Evolutionary conservation across 139 green algal species (phyloP), one percentile per base, ranked within the genome.

Genomic region (Volvox reticuliferus): DNA sequence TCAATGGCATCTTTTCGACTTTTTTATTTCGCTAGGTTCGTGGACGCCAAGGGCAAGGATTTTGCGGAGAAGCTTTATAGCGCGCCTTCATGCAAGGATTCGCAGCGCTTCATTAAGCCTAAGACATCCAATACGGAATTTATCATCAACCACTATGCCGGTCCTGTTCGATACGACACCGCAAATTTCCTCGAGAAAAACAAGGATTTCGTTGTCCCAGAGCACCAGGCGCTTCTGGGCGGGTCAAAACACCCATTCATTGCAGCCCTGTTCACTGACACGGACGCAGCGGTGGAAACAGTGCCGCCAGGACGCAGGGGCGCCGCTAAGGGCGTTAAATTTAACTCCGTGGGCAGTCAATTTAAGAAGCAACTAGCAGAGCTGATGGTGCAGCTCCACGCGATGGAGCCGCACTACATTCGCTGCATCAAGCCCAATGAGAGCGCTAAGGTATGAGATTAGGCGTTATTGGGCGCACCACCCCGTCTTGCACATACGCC

Each of bases 341-440:
- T 99, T 89, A 95, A 94, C 87, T 96, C 93, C 13, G 97, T 99
- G 44, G 97, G 96, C 83, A 97, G 89, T 82, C 94, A 97, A 81
- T 99, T 99, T 96, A 99, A 99, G 96, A 95, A 96, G 89, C 98
- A 99, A 96, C 96, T 99, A 81, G 92, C 84, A 0, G 97, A 98
- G 62, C 96, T 99, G 28, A 99, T 99, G 98, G 87, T 95, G 32
- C 96, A 98, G 86, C 96, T 99, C 87, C 95, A 96, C 89, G 80
- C 88, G 32, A 99, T 99, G 95, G 96, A 99, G 94, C 98, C 98
- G 44, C 98, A 99, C 95, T 99, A 99, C 95, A 96, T 99, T 75
- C 98, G 98, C 92, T 99, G 98, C 95, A 99, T 99, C 94, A 99
- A 99, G 95, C 98, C 98, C 86, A 99, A 99, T 96, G 67, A 92